Base-by-base conservation (phyloP, 768 basidiomycete genomes). In the Mycena albidolilacea region DNA sequence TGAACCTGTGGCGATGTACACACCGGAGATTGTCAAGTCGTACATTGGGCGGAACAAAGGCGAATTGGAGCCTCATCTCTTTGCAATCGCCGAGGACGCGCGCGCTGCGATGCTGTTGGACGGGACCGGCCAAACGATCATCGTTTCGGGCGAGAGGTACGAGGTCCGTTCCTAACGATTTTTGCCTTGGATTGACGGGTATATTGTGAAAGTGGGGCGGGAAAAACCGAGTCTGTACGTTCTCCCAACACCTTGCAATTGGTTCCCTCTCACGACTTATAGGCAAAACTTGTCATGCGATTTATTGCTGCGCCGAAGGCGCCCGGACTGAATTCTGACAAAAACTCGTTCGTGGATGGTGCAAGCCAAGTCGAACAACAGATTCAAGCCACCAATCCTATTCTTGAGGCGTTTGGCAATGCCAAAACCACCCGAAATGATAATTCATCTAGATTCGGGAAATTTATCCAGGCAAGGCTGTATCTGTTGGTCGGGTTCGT, bases 341-440 rank as follows among this genome's bases (percentile, higher is more conserved):
- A 91, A 11, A 94, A 95, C 79, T 85, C 89, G 60, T 91, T 93
- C n/a, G 81, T 94, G 61, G 96, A 94, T 77, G 96, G 93, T 73
- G 93, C 94, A 0, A 97, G 93, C 80, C 97, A 98, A 82, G 96
- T 97, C 73, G 98, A 99, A 82, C 91, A 93, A 62, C 98, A 99
- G 82, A 99, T 99, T 70, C 86, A 99, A 66, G 98, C 98, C 38
- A 98, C 97, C 15, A 99, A 99, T 82, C 98, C 98, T 23, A 99
- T 98, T 78, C 92, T 99, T 72, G 98, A 99, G 84, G 95, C 97
- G 0, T 99, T 99, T 78, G 98, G 98, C 75, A 99, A 99, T 82
- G 98, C 98, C n/a, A 99, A 99, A 85, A 99, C 98, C 35, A 98
- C 98, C 10, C 90, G 98, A 69, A 99, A 99, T 80, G 98, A 99